Base-by-base conservation (phyloP, 345 rosid genomes). In the Citrus cavaleriei region DNA sequence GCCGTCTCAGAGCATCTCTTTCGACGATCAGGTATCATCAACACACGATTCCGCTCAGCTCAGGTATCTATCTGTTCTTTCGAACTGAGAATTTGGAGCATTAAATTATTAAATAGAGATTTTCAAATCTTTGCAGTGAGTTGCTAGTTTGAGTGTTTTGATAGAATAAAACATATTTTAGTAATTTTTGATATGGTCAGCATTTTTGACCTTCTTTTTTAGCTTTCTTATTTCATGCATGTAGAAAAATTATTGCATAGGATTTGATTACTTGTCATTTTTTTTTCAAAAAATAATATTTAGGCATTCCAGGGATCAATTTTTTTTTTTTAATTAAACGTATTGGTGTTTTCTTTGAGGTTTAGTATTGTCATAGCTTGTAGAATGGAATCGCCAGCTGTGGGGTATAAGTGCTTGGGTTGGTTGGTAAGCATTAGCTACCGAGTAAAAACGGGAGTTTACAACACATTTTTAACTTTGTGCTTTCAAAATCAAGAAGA, bases 11-110 rank as follows among this genome's bases (percentile, higher is more conserved):
- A 30, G 72, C 60, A 21, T 68, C 61, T 69, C 68, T 73, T 63
- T 37, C 66, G 76, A 80, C 76, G 75, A 78, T 76, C 83, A 27
- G 7, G 28, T 49, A 49, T 49, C 74, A 25, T 46, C 51, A 46
- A 13, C 51, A 61, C 38, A 7, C 73, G 18, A 65, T 71, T 54
- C 24, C 58, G 2, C 58, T 54, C 22, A 54, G 32, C 42, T 65
- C 63, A 65, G 78, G 71, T 74, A 27, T 5, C 57, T 61, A 74
- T 5, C 68, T 42, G 57, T 65, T 49, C 25, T 16, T 16, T 35
- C 10, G n/a, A 49, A 27, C 73, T 46, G 51, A 46, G 1, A 13
- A 46, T 46, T 7, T 54, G 5, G 21, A 18, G 8, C 58, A 54
- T 51, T 54, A 22, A 54, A 40, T 60, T 24, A 40, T 60, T 24